Conservation (phyloP, 208 protist genomes). For the Phytomonas serpens region DNA sequence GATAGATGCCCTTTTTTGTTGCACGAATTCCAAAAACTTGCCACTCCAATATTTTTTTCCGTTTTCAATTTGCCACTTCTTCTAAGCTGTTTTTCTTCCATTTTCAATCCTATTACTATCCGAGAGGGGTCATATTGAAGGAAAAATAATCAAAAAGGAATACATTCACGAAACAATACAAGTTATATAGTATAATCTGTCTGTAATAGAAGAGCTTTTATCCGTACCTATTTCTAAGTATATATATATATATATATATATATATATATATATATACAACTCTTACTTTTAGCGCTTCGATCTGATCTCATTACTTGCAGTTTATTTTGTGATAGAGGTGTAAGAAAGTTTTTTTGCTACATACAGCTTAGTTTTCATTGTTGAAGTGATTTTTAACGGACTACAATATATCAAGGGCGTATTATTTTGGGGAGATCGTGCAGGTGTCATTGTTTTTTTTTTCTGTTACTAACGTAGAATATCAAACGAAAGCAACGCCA, state of each 20-base stretch:
- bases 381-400: not conserved
- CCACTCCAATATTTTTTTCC: constrained; percentile 9
- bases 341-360: not conserved
- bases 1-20: constrained; percentile 14
- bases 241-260: too few relatives aligned
- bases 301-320: not conserved
- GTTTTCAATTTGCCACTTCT: not conserved
- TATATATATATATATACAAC: too few relatives aligned
- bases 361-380: not conserved
- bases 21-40: constrained; percentile 5
- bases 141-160: not conserved
- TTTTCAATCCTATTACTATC: not conserved
- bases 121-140: not conserved
- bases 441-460: not conserved
- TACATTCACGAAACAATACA: not conserved
- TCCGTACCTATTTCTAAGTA: too few relatives aligned
- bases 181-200: not conserved
- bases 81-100: not conserved
- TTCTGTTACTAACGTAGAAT: not conserved
- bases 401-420: not conserved
- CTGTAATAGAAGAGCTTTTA: not conserved
- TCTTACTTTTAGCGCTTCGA: not conserved
- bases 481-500: not conserved
- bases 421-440: not conserved
- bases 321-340: not conserved